Conservation (phyloP, 768 basidiomycete genomes). For the Boletus subparvulus region DNA sequence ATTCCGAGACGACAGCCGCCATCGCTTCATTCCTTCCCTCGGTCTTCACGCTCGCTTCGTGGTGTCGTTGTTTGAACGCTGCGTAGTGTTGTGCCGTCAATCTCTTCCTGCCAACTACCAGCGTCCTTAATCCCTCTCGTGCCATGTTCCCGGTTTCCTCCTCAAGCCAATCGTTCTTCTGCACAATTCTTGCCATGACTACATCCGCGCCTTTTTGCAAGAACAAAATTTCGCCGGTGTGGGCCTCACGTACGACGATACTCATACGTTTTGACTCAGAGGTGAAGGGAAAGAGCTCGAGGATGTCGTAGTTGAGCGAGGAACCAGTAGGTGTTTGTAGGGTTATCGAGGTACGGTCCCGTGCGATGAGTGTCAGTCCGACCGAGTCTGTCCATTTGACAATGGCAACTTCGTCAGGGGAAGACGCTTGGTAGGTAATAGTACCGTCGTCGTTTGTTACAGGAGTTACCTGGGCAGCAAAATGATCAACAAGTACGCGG, state of each 20-base stretch:
- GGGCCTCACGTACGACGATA: constrained; percentile 83
- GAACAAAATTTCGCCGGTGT: constrained; percentile 80
- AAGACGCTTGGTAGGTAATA: constrained; percentile 97
- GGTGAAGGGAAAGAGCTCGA: constrained; percentile 97
- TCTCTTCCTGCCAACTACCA: constrained; percentile 86
- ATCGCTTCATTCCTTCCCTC: constrained; percentile 84
- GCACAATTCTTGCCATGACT: constrained; percentile 95
- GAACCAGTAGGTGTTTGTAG: constrained; percentile 69
- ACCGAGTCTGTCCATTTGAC: constrained; percentile 97
- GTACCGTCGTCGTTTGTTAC: constrained; percentile 92
- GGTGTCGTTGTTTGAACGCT: constrained; percentile 70
- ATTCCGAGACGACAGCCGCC: constrained; percentile 66
- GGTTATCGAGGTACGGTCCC: constrained; percentile 89
- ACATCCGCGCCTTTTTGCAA: constrained; percentile 97
- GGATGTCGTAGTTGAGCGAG: constrained; percentile 73
- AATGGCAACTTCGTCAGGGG: constrained; percentile 98
- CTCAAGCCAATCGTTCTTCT: constrained; percentile 97
- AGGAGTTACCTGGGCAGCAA: constrained; percentile 82
- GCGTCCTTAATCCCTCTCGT: constrained; percentile 88
- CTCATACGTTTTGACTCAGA: constrained; percentile 99
- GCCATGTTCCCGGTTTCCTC: constrained; percentile 99
- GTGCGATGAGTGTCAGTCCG: constrained; percentile 82
- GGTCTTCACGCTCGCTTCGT: constrained; percentile 74
- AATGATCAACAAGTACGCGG: not conserved
- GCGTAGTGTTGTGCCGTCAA: constrained; percentile 67